A percentile compares a stretch with the other conserved stretches of the same genome.
These are phyloP conservation scores for Yamadazyma paraphyllophila DNA, from an alignment of 805 yeast species.

Conservation along the genomic window DNA sequence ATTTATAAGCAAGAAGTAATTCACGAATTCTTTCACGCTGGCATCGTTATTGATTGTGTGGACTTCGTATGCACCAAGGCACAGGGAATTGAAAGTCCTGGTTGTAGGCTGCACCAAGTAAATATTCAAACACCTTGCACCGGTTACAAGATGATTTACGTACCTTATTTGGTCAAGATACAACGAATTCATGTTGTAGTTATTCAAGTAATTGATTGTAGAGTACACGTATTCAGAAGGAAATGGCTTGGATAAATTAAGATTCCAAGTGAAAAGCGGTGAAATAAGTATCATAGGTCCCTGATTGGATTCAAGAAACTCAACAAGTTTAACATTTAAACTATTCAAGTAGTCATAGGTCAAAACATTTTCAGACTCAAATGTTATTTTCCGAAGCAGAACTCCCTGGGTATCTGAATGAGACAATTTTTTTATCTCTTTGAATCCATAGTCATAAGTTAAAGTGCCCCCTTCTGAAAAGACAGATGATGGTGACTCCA, in stretches of 20 bases:
- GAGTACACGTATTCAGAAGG: slow-evolving; percentile 4
- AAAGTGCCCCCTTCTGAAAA: background rate
- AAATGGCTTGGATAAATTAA: background rate
- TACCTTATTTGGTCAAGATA: slow-evolving; percentile 24
- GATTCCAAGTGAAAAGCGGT: slow-evolving; percentile 9
- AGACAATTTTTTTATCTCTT: background rate
- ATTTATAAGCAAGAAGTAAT: slow-evolving; percentile 7
- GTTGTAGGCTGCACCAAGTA: slow-evolving; percentile 20
- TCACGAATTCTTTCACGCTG: slow-evolving; percentile 18
- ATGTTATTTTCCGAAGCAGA: slow-evolving; percentile 3
- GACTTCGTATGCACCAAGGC: background rate
- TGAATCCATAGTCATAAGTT: slow-evolving; percentile 1
- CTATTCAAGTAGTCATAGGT: slow-evolving; percentile 1
- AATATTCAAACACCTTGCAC: slow-evolving; percentile 21
- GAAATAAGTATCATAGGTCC: slow-evolving; percentile 5
- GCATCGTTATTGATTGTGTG: slow-evolving; percentile 6
- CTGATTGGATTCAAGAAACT: background rate
- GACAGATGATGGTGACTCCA: background rate
- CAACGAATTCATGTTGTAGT: slow-evolving; percentile 19
- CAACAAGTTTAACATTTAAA: background rate
- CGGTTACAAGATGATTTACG: slow-evolving; percentile 28
- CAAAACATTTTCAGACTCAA: slow-evolving; percentile 9
- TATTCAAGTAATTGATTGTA: slow-evolving; percentile 24
- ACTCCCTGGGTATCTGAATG: background rate
- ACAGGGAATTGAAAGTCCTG: background rate